Conservation (phyloP, 495 filamentous ascomycete genomes). For the Aspergillus cavernicola region DNA sequence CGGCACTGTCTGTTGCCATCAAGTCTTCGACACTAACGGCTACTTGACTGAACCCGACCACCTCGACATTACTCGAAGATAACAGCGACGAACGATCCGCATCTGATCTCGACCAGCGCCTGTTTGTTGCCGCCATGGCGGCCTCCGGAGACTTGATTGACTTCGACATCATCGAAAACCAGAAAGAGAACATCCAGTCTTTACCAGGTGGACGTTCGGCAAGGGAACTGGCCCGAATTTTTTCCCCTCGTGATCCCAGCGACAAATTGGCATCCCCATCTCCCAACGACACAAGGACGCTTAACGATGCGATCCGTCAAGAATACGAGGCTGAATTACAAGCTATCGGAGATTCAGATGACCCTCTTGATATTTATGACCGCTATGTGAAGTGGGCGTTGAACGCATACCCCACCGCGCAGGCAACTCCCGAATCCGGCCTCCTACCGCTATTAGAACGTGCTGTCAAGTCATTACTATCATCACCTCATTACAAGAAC, state of each 20-base stretch:
- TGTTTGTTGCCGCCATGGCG: conserved; percentile 41
- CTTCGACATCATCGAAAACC: conserved; percentile 92
- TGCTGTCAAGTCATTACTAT: conserved; percentile 85
- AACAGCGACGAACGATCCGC: neutral
- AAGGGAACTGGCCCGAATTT: conserved; percentile 79
- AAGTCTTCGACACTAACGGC: neutral
- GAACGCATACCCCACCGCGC: conserved; percentile 89
- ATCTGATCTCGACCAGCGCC: neutral
- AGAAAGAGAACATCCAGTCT: conserved; percentile 97
- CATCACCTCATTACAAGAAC: conserved; percentile 81
- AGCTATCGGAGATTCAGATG: conserved; percentile 78
- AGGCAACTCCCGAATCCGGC: conserved; percentile 84
- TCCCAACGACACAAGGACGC: conserved; percentile 66
- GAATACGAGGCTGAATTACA: conserved; percentile 84
- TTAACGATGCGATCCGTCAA: conserved; percentile 71
- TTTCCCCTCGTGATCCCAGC: conserved; percentile 56
- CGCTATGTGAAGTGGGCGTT: conserved; percentile 96
- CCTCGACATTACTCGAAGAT: neutral
- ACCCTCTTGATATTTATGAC: conserved; percentile 93
- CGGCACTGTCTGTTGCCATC: neutral
- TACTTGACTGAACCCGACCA: neutral
- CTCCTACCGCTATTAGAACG: conserved; percentile 87
- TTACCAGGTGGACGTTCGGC: conserved; percentile 89
- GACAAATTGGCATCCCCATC: conserved; percentile 50
- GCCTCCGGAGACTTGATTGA: conserved; percentile 63